Evolutionary conservation across 139 green algal species (phyloP).

Genomic region (Astrephomene gubernaculifera): DNA sequence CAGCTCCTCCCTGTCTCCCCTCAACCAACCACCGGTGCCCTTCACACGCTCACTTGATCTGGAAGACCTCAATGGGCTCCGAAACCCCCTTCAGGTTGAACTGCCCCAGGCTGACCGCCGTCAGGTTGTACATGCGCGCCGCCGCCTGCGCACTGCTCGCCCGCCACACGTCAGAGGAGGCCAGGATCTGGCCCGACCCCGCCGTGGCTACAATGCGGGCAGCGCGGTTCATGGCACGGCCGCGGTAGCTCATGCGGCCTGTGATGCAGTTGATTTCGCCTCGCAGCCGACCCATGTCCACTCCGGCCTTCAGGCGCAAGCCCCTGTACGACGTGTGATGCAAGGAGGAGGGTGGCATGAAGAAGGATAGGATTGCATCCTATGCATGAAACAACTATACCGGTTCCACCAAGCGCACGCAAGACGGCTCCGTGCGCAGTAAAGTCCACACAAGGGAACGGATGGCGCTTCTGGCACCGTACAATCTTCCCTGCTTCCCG

Average conservation of each 20-base stretch:
- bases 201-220: conserved; percentile 56
- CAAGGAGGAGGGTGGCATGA: too few species aligned
- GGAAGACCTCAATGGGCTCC: conserved; percentile 42
- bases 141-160: background rate
- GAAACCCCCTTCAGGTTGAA: conserved; percentile 51
- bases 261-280: conserved; percentile 56
- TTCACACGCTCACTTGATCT: conserved; percentile 9
- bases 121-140: background rate
- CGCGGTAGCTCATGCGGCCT: conserved; percentile 40
- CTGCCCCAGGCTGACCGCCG: conserved; percentile 29
- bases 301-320: conserved; percentile 51
- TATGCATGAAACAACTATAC: too few species aligned
- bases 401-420: too few species aligned
- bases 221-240: conserved; percentile 62
- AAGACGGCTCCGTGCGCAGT: too few species aligned
- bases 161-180: background rate
- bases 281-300: conserved; percentile 46
- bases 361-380: too few species aligned
- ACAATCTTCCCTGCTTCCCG: too few species aligned
- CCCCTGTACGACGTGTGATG: too few species aligned
- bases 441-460: too few species aligned
- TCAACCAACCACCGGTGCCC: background rate
- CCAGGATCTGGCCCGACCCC: conserved; percentile 60
- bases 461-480: too few species aligned
- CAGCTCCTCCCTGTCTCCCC: background rate